Evolutionary conservation across 2,329 filamentous ascomycete genomes (phyloP).

Genomic region (Paecilomyces sp.): DNA sequence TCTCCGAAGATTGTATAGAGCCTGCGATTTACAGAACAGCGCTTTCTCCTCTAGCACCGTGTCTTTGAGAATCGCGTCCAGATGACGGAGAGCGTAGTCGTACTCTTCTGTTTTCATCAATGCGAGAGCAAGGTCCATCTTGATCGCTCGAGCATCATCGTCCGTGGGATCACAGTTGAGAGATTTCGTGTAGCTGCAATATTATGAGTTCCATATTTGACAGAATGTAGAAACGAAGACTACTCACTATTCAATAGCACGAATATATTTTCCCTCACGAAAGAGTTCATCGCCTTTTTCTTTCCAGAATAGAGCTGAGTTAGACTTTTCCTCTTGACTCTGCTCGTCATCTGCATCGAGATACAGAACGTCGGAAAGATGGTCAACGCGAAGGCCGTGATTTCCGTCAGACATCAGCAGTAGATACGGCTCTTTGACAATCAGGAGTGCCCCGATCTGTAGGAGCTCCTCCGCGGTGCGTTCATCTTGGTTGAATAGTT

Average conservation of each 20-base stretch:
- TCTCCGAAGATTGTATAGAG: constrained; percentile 37
- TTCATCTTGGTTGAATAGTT: constrained; percentile 35
- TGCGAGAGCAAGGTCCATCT: constrained; percentile 31
- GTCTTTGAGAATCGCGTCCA: constrained; percentile 10
- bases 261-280: constrained; percentile 5
- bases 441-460: constrained; percentile 22
- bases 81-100: constrained; percentile 28
- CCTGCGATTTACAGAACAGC: constrained; percentile 39
- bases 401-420: constrained; percentile 31
- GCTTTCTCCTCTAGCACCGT: constrained; percentile 33
- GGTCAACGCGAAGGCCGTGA: constrained; percentile 46
- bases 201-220: constrained; percentile 3
- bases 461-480: constrained; percentile 29
- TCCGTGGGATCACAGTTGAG: constrained; percentile 24
- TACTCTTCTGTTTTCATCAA: constrained; percentile 23
- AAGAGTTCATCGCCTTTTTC: constrained; percentile 28
- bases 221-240: background rate
- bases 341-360: constrained; percentile 28
- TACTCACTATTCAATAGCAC: constrained; percentile 20
- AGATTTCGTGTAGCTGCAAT: constrained; percentile 31
- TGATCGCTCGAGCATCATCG: constrained; percentile 25
- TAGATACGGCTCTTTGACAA: constrained; percentile 52
- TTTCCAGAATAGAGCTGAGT: constrained; percentile 8
- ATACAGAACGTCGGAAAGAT: constrained; percentile 43
- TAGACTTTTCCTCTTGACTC: constrained; percentile 20